Base-by-base conservation (phyloP, 108 stramenopile species). In the Cyclostephanos tholiformis region DNA sequence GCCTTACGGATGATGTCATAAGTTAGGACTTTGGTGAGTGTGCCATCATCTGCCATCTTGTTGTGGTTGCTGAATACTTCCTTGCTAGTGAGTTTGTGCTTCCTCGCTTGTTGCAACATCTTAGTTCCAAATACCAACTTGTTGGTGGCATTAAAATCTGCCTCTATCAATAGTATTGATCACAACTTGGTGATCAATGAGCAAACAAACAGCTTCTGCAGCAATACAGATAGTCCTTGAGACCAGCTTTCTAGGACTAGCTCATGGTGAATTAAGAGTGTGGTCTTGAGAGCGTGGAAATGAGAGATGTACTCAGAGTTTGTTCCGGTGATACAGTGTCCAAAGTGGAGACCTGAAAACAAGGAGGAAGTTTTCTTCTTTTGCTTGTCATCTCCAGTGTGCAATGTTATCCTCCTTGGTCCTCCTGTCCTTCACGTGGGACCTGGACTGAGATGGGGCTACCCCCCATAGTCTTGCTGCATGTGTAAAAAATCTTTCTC, bases 61-160 rank as follows among this genome's bases (percentile, higher is more conserved):
- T 49, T 41, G 4, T 14, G 23, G 4, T 74, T 64, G 63, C 73
- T 74, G 55, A 56, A 74, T 0, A 65, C 65, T 23, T 74, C 73
- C 8, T 74, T 64, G 0, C 51, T 49, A 64, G 65, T 65, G 0
- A 74, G 44, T 0, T 71, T 52, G 22, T 65, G 44, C n/a, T 27
- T 43, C 0, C 64, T 25, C 0, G 56, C 56, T 1, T 57, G 0
- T 56, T 19, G 38, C n/a, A 74, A 51, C 64, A 74, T 74, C 4
- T 51, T 39, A 1, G 26, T 41, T 0, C 73, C 73, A 22, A 51
- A 74, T 26, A 74, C 41, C 1, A 36, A 13, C 35, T 74, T 74
- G 22, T 65, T 74, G 35, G 62, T 17, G 6, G 16, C 14, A 22
- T 53, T 71, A 29, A 71, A 38, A 36, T 71, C 69, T 39, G 69